Evolutionary conservation across 176 grass and related monocot genomes (phyloP).

Genomic region (Musa schizocarpa): DNA sequence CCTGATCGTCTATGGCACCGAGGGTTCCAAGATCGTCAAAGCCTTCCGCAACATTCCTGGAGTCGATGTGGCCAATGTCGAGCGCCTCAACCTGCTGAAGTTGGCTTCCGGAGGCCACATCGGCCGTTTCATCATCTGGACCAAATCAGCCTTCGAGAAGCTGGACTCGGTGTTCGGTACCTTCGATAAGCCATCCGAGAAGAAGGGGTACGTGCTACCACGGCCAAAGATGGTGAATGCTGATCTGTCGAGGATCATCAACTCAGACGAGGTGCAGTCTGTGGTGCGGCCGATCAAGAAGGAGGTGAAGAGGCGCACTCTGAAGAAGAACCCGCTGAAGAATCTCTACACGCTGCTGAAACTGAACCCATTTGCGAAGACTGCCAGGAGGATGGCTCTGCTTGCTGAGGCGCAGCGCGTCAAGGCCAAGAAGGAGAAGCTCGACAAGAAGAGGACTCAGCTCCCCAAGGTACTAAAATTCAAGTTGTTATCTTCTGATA

Average conservation of each 20-base stretch:
- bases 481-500: neutral
- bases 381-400: slow-evolving; percentile 61
- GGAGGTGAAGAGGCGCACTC: slow-evolving; percentile 45
- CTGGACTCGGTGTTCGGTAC: slow-evolving; percentile 59
- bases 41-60: slow-evolving; percentile 85
- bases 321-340: slow-evolving; percentile 82
- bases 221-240: slow-evolving; percentile 77
- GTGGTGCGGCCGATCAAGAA: slow-evolving; percentile 67
- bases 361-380: slow-evolving; percentile 55
- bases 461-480: slow-evolving; percentile 28
- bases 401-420: slow-evolving; percentile 61
- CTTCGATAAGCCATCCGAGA: slow-evolving; percentile 50
- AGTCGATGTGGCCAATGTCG: slow-evolving; percentile 65
- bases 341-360: slow-evolving; percentile 27
- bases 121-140: slow-evolving; percentile 81
- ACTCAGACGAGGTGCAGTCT: slow-evolving; percentile 80
- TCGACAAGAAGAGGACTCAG: slow-evolving; percentile 48
- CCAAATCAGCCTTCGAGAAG: slow-evolving; percentile 83
- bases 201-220: slow-evolving; percentile 75
- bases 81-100: slow-evolving; percentile 77
- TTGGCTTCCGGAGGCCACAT: slow-evolving; percentile 73
- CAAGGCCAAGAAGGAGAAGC: slow-evolving; percentile 67
- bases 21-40: slow-evolving; percentile 80
- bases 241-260: slow-evolving; percentile 77
- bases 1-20: slow-evolving; percentile 66